Evolutionary conservation across 2,329 filamentous ascomycete species (phyloP).

Genomic region (Sclerotinia spermophila): DNA sequence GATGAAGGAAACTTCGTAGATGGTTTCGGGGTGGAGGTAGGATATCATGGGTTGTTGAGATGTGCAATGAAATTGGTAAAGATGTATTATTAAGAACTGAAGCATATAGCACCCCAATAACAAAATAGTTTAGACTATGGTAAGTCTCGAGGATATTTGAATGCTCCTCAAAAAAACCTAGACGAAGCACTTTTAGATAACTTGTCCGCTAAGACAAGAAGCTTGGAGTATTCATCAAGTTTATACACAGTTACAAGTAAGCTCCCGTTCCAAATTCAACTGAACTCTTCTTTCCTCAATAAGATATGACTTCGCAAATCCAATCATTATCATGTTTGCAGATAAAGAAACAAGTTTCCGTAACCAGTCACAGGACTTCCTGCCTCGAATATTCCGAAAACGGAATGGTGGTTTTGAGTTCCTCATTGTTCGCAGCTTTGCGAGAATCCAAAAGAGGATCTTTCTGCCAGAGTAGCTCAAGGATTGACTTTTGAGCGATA

Average conservation of each 20-base stretch:
- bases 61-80: background rate
- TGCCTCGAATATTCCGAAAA: background rate
- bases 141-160: background rate
- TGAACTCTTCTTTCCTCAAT: background rate
- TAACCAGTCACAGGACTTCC: constrained; percentile 8
- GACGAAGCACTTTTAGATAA: background rate
- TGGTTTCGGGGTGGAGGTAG: background rate
- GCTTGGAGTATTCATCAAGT: background rate
- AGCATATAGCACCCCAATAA: background rate
- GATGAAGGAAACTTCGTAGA: constrained; percentile 9
- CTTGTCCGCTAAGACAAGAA: background rate
- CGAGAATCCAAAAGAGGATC: background rate
- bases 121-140: too few species aligned
- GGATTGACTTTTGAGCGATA: fast-evolving
- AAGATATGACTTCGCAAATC: background rate
- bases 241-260: background rate
- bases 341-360: background rate
- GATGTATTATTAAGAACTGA: background rate
- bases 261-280: background rate
- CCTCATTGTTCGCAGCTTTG: constrained; percentile 12
- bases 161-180: background rate
- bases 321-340: background rate
- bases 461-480: fast-evolving
- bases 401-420: background rate
- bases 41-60: background rate